A percentile compares a stretch with the other conserved stretches of the same genome.
Conservation (phyloP, 2,329 filamentous ascomycete species). For the Sporothrix humicola region DNA sequence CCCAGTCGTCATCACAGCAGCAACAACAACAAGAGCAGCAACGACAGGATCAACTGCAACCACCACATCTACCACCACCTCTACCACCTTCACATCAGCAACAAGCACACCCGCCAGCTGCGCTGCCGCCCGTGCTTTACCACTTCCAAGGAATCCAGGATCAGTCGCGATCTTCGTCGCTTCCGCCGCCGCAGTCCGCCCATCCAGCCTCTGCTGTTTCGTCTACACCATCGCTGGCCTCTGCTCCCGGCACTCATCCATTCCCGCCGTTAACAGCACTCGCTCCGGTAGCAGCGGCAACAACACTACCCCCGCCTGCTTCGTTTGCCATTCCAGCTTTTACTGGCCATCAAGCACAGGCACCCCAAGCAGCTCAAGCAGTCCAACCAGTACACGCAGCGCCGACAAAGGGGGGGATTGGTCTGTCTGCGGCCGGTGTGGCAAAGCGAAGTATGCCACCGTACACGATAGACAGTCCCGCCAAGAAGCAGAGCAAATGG, state of each 20-base stretch:
- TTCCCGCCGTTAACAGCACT: background rate
- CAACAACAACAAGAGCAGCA: background rate
- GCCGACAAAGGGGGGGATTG: constrained; percentile 12
- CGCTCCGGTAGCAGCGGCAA: constrained; percentile 34
- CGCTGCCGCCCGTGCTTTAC: background rate
- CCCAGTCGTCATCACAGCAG: background rate
- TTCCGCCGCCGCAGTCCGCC: constrained; percentile 40
- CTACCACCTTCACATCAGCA: background rate
- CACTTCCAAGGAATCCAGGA: constrained; percentile 35
- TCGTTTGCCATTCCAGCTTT: background rate
- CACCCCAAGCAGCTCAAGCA: too few relatives aligned
- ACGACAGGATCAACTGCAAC: background rate
- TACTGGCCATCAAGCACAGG: background rate
- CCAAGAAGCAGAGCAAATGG: constrained; percentile 98
- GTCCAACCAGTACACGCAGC: background rate
- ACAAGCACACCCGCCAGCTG: constrained; percentile 4
- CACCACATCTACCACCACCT: background rate
- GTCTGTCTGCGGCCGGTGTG: constrained; percentile 36
- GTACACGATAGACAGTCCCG: constrained; percentile 68
- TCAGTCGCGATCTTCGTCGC: constrained; percentile 48
- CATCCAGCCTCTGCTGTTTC: constrained; percentile 25
- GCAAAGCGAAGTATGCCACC: constrained; percentile 59
- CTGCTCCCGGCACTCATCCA: constrained; percentile 41
- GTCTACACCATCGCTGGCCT: constrained; percentile 48
- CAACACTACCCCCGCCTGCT: constrained; percentile 24